Conservation (phyloP, 345 rosid species). For the Garcia nutans region DNA sequence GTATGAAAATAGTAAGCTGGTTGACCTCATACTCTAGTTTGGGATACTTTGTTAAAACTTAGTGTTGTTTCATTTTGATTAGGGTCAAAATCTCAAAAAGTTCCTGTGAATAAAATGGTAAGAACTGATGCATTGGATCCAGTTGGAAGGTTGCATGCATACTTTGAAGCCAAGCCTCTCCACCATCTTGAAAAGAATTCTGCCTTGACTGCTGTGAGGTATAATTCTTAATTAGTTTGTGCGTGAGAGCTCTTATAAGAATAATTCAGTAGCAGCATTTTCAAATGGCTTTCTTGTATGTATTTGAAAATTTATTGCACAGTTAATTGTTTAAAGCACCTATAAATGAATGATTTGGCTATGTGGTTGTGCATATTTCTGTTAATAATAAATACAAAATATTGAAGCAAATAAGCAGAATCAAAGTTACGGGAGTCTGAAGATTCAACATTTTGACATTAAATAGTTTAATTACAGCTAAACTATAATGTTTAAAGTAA, state of each 20-base stretch:
- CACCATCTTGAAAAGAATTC: constrained; percentile 40
- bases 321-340: background rate
- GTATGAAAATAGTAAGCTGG: constrained; percentile 18
- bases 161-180: constrained; percentile 51
- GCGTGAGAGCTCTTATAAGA: background rate
- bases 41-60: background rate
- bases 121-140: constrained; percentile 87
- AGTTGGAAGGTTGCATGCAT: constrained; percentile 92
- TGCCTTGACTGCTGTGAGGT: constrained; percentile 73
- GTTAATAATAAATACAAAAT: background rate
- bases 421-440: background rate
- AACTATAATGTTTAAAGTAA: background rate
- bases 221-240: constrained; percentile 17
- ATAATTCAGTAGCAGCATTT: background rate
- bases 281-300: background rate
- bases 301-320: background rate
- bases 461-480: background rate
- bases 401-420: background rate
- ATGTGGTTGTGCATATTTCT: background rate
- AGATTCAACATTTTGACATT: background rate
- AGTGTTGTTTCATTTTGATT: constrained; percentile 18
- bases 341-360: background rate
- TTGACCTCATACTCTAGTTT: constrained; percentile 3
- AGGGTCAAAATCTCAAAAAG: constrained; percentile 69
- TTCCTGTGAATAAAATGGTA: constrained; percentile 80